Base-by-base conservation (phyloP, 345 rosid genomes). In the Camelina laxa region DNA sequence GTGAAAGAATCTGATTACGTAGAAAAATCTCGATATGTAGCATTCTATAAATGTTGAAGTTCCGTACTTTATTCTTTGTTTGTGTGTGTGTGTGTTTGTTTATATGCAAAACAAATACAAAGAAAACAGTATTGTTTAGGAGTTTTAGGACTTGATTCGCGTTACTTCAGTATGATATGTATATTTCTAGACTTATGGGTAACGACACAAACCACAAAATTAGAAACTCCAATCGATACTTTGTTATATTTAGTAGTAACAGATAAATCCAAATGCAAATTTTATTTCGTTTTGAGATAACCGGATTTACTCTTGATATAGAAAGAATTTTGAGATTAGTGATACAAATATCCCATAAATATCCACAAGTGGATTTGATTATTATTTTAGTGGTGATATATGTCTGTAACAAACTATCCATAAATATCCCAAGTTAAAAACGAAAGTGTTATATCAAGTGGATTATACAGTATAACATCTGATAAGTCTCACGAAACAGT, bases 1-100 rank as follows among this genome's bases (percentile, higher is more conserved):
- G 38, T 42, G 38, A 64, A 65, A 73, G 71, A 47, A 73, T 45
- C 55, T 73, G 39, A 54, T 55, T 64, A 42, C 71, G 39, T 56
- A 55, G 38, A 30, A 50, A 58, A 58, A 58, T 35, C 22, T 58
- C 63, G 22, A 33, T 58, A 58, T 45, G 19, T 45, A 15, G 19
- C 16, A 45, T 45, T 6, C 17, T 44, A 15, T 15, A n/a, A 44
- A 6, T 44, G 17, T 44, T 15, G 6, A 4, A 41, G 7, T 41
- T 44, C 49, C 47, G 5, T 13, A 33, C 36, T 33, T 33, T 7
- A 6, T 33, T 33, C 8, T 31, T 33, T 1, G 2, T 33, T 33
- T 33, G 8, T 33, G 1, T 6, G 9, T 8, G 11, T 1, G 6
- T 44, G 3, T 44, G 16, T 15, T 44, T 5, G 0, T 44, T 44